Conservation (phyloP, 495 filamentous ascomycete genomes). For the Penicillium verhagenii region DNA sequence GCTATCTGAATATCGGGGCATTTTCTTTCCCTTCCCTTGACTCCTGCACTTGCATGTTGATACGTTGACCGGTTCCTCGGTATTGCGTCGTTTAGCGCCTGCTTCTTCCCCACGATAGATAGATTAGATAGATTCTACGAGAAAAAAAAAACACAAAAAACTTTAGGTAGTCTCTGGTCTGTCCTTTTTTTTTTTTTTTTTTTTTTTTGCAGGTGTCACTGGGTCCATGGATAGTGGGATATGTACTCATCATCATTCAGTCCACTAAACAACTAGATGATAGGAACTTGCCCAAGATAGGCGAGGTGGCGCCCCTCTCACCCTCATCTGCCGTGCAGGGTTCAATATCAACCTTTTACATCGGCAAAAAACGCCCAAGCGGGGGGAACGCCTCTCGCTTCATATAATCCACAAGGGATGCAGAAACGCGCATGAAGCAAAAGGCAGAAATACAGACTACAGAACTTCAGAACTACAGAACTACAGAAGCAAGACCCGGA, state of each 20-base stretch:
- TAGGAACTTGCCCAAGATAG: neutral
- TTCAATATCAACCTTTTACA: neutral
- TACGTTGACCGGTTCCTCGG: conserved; percentile 9
- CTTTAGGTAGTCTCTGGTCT: neutral
- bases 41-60: conserved; percentile 14
- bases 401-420: no score
- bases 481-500: neutral
- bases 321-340: neutral
- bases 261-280: neutral
- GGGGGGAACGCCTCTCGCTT: neutral
- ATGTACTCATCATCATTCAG: neutral
- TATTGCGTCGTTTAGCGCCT: conserved; percentile 8
- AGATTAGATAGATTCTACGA: conserved; percentile 27
- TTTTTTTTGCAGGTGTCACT: no score
- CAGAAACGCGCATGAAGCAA: no score
- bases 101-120: conserved; percentile 17
- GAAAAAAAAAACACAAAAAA: neutral
- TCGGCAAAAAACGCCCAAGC: neutral
- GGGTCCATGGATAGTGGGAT: neutral
- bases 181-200: no score
- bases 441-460: no score
- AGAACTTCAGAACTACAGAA: neutral
- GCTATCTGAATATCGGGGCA: neutral
- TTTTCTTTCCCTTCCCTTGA: neutral
- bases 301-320: neutral